phyloP scores from a whole-genome alignment of 2,329 filamentous ascomycete genomes.

The Proliferodiscus dingleyae region DNA sequence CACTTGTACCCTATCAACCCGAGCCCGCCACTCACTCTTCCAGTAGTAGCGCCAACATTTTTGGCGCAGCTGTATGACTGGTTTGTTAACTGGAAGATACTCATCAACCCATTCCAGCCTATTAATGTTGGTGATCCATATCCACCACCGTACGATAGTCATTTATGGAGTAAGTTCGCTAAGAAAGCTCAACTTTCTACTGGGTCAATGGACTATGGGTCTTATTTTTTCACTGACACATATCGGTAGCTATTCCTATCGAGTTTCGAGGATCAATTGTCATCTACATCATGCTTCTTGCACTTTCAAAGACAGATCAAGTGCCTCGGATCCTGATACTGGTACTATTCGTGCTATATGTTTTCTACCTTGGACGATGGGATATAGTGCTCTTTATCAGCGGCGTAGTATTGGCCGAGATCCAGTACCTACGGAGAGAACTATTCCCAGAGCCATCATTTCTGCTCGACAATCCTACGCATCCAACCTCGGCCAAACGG shows the following conservation, averaged over 20 bases:
- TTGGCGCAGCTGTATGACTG: constrained; percentile 3
- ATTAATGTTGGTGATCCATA: constrained; percentile 3
- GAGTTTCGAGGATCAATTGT: constrained; percentile 21
- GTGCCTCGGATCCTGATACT: constrained; percentile 1
- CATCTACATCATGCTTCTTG: constrained; percentile 13
- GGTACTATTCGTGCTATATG: constrained; percentile 5
- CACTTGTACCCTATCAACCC: background rate
- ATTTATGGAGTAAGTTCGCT: constrained; percentile 1
- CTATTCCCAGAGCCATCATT: background rate
- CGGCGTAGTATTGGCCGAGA: constrained; percentile 14
- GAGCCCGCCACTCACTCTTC: background rate
- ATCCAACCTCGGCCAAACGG: background rate
- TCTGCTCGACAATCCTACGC: background rate
- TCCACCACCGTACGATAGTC: constrained; percentile 1
- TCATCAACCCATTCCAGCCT: constrained; percentile 1
- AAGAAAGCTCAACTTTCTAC: background rate
- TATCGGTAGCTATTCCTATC: constrained; percentile 14
- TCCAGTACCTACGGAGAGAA: constrained; percentile 3
- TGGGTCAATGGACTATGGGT: background rate
- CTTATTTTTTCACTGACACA: background rate
- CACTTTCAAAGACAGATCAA: constrained; percentile 8
- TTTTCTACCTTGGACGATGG: constrained; percentile 8
- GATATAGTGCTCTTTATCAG: constrained; percentile 17
- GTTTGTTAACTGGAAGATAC: background rate
- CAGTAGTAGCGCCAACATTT: background rate